Percentiles rank a stretch among this genome's conserved stretches.
Evolutionary conservation across 805 yeast genomes (phyloP).

Genomic region (Hagleromyces aurorensis): DNA sequence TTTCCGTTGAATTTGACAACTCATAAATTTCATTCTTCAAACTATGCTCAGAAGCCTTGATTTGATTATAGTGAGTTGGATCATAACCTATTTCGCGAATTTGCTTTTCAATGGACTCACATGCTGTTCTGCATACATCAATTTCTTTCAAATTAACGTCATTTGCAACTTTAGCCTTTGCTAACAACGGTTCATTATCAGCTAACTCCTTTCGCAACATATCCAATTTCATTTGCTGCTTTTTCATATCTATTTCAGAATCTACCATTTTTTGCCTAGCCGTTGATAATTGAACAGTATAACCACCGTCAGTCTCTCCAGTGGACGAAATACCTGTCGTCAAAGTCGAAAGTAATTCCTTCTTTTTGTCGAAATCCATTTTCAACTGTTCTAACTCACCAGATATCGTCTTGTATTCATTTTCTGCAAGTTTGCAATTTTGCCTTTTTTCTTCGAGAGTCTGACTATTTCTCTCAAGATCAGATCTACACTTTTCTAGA

Average conservation of each 20-base stretch:
- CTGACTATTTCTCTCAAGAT: slow-evolving; percentile 30
- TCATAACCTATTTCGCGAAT: slow-evolving; percentile 52
- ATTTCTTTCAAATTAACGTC: slow-evolving; percentile 37
- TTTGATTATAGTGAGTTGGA: slow-evolving; percentile 35
- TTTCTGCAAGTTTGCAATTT: slow-evolving; percentile 36
- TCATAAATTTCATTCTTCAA: slow-evolving; percentile 39
- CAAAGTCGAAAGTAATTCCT: slow-evolving; percentile 71
- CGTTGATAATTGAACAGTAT: slow-evolving; percentile 58
- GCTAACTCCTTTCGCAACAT: slow-evolving; percentile 48
- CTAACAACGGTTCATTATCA: slow-evolving; percentile 39
- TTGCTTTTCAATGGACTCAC: slow-evolving; percentile 33
- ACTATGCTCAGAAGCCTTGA: slow-evolving; percentile 39
- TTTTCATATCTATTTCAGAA: slow-evolving; percentile 48
- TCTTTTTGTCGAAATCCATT: slow-evolving; percentile 47
- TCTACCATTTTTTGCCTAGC: slow-evolving; percentile 50
- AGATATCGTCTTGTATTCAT: slow-evolving; percentile 39
- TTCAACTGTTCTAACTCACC: slow-evolving; percentile 39
- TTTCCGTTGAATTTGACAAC: slow-evolving; percentile 42
- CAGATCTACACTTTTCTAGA: slow-evolving; percentile 25
- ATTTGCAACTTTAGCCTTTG: slow-evolving; percentile 42
- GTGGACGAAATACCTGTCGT: slow-evolving; percentile 85
- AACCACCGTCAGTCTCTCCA: slow-evolving; percentile 71
- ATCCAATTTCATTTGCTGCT: slow-evolving; percentile 48
- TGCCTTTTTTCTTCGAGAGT: slow-evolving; percentile 33
- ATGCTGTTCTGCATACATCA: slow-evolving; percentile 32